These are phyloP conservation scores for Neurospora sp. DNA, from an alignment of 2,329 filamentous ascomycete species.

Conservation along the genomic window DNA sequence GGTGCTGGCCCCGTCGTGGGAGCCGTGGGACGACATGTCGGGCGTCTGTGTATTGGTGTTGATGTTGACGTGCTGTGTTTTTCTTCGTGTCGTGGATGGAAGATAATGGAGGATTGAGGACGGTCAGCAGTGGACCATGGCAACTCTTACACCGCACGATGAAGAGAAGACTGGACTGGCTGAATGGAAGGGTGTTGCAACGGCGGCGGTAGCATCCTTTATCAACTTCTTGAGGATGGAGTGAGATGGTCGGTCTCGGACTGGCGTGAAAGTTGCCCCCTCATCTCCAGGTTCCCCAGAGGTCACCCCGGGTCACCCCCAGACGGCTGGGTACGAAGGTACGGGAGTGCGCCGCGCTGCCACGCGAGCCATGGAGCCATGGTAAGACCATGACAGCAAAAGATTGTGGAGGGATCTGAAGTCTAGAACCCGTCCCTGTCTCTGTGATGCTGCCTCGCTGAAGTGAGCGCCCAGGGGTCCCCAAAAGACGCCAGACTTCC, in stretches of 20 bases:
- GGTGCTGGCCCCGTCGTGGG: slow-evolving; percentile 9
- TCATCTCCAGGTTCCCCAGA: neutral
- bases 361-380: neutral
- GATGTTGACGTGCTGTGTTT: neutral
- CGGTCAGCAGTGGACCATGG: neutral
- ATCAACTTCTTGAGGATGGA: neutral
- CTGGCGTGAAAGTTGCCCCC: neutral
- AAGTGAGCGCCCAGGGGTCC: neutral
- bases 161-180: neutral
- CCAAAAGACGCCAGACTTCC: neutral
- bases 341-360: neutral
- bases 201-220: neutral
- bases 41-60: neutral
- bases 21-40: slow-evolving; percentile 18
- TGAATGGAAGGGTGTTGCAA: neutral
- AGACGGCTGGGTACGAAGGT: neutral
- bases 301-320: neutral
- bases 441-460: neutral
- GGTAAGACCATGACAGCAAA: neutral
- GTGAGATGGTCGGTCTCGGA: neutral
- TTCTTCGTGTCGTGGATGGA: neutral
- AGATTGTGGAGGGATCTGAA: neutral
- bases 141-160: neutral
- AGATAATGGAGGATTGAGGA: neutral
- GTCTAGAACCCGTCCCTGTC: neutral